These are phyloP conservation scores for Fomitopsis schrenkii DNA, from an alignment of 1,284 basidiomycete species.

Conservation along the genomic window DNA sequence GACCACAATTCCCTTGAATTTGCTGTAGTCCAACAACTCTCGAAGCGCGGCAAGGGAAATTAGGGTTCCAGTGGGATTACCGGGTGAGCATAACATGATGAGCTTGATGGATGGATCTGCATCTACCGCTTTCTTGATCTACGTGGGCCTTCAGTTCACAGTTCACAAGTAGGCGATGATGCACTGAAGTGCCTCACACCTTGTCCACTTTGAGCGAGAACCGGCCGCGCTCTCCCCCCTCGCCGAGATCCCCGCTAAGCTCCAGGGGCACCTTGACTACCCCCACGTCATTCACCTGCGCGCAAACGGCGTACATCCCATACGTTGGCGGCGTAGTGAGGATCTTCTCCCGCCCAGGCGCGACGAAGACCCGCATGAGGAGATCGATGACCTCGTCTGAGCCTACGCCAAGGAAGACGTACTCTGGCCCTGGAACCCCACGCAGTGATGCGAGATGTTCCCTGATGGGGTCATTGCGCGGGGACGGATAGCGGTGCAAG, in stretches of 20 bases:
- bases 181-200: constrained; percentile 40
- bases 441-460: constrained; percentile 70
- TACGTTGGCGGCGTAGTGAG: constrained; percentile 93
- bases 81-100: constrained; percentile 94
- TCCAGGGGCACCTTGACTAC: constrained; percentile 81
- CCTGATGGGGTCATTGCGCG: constrained; percentile 81
- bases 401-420: constrained; percentile 94
- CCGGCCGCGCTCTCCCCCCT: constrained; percentile 67
- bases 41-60: constrained; percentile 73
- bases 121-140: constrained; percentile 73
- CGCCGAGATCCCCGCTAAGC: constrained; percentile 50
- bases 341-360: constrained; percentile 79
- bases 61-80: constrained; percentile 93
- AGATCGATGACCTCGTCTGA: constrained; percentile 97
- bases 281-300: constrained; percentile 91
- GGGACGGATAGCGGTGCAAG: constrained; percentile 86
- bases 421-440: constrained; percentile 57
- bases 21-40: constrained; percentile 73
- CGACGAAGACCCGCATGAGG: constrained; percentile 86
- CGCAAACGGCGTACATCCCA: constrained; percentile 96
- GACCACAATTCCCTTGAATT: constrained; percentile 88
- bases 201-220: constrained; percentile 79
- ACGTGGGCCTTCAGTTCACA: neutral
- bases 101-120: constrained; percentile 81
- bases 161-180: neutral